Evolutionary conservation across 495 filamentous ascomycete genomes (phyloP), one percentile per base, ranked within the genome.

Genomic region (Chaetomidium leptoderma): DNA sequence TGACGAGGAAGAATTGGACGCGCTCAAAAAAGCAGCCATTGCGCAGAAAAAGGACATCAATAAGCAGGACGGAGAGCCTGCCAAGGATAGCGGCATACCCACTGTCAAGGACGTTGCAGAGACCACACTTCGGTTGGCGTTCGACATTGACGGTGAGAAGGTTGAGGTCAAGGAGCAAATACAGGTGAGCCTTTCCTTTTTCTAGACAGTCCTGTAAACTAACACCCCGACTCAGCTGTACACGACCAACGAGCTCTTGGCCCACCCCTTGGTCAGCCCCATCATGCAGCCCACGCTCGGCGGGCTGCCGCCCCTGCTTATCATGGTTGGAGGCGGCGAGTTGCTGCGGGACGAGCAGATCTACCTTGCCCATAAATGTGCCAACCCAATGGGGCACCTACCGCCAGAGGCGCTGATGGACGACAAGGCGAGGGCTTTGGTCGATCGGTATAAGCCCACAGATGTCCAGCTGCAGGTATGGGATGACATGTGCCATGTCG

Each of bases 401-500:
- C 91, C 89, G 0, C 76, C 80, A 14, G 82, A 89, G 33, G 74
- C 74, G 0, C 77, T 85, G 54, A 75, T 92, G 30, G 75, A 85
- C 37, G 86, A 91, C 39, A 68, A 81, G 40, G 74, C 76, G 27
- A 70, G 69, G 53, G 85, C 84, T 2, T 81, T 86, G 16, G 61
- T 95, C 17, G 70, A 78, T 24, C 83, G 81, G 37, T 93, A 87
- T 65, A 80, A 81, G 33, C 87, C 90, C 3, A 97, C 92, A 0
- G 85, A 95, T 66, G 92, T 97, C 9, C 91, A 95, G 68, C 76
- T 97, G n/a, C 92, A 97, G 70, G 87, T 97, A 7, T 97, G 92
- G 90, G 92, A 97, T 30, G 84, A 95, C 65, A 74, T 96, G 17
- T 97, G 92, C 58, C 92, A 97, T 67, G 92, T 96, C 13, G 88